These are phyloP conservation scores for Amanita rubescens DNA, from an alignment of 768 basidiomycete species.

Conservation along the genomic window DNA sequence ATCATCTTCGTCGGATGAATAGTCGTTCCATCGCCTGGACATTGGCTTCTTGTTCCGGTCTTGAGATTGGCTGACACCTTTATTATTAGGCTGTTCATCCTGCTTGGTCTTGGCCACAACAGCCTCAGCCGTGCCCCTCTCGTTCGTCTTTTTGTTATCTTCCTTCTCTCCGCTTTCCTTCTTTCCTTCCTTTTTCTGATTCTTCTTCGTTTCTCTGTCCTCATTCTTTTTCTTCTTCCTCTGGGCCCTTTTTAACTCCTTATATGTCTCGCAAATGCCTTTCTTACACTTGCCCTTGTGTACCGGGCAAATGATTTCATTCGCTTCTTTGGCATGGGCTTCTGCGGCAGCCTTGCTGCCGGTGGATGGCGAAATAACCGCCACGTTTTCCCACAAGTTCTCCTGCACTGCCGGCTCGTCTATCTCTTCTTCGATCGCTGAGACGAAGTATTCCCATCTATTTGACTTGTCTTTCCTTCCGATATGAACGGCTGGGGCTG, in stretches of 20 bases:
- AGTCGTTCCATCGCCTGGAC: background rate
- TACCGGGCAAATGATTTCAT: background rate
- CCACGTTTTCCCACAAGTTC: background rate
- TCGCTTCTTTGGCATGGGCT: background rate
- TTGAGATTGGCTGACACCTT: background rate
- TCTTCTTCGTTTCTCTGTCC: background rate
- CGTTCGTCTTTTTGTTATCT: no score
- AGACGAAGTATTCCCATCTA: background rate
- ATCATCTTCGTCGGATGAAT: background rate
- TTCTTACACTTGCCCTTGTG: background rate
- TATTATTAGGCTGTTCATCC: background rate
- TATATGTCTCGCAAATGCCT: background rate
- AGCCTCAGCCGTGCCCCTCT: background rate
- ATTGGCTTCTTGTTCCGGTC: background rate
- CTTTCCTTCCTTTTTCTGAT: background rate
- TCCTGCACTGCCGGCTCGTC: background rate
- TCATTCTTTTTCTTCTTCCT: background rate
- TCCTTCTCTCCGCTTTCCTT: background rate
- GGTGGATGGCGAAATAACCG: background rate
- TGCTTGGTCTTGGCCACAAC: no score
- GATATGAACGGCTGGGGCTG: background rate
- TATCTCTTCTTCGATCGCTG: background rate
- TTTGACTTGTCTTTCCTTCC: background rate
- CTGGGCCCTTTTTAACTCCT: background rate
- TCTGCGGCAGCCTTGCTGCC: background rate